Evolutionary conservation across 1,284 basidiomycete genomes (phyloP).

Genomic region (Moesziomyces antarcticus): DNA sequence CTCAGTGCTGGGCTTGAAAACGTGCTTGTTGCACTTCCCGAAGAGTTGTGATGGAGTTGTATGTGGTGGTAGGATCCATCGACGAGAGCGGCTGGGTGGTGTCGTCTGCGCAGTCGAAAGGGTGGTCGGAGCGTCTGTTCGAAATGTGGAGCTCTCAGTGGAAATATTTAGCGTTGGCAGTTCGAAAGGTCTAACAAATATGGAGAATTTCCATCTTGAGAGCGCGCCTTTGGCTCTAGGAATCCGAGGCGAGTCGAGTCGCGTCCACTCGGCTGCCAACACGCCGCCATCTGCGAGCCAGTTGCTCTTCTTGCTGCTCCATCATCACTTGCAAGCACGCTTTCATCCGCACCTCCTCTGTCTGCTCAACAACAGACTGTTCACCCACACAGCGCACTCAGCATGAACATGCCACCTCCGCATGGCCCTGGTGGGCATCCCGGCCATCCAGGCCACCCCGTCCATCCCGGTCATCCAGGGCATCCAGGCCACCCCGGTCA

Average conservation of each 20-base stretch:
- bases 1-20: too few species aligned
- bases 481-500: slow-evolving; percentile 10
- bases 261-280: neutral
- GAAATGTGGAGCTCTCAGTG: neutral
- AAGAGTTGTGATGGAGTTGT: neutral
- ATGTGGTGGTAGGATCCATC: neutral
- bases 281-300: neutral
- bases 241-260: slow-evolving; percentile 6
- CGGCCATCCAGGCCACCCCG: slow-evolving; percentile 1
- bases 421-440: slow-evolving; percentile 26
- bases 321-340: slow-evolving; percentile 3
- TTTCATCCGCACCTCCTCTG: neutral
- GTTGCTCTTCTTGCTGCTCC: slow-evolving; percentile 1
- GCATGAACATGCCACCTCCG: slow-evolving; percentile 49
- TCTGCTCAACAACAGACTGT: neutral
- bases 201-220: neutral
- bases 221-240: neutral
- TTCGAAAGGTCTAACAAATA: neutral
- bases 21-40: neutral
- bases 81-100: too few species aligned
- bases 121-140: neutral
- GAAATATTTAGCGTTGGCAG: neutral
- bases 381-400: neutral
- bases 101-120: neutral
- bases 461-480: slow-evolving; percentile 5